Evolutionary conservation across 495 filamentous ascomycete genomes (phyloP), one percentile per base, ranked within the genome.

Genomic region (Aspergillus ellipticus): DNA sequence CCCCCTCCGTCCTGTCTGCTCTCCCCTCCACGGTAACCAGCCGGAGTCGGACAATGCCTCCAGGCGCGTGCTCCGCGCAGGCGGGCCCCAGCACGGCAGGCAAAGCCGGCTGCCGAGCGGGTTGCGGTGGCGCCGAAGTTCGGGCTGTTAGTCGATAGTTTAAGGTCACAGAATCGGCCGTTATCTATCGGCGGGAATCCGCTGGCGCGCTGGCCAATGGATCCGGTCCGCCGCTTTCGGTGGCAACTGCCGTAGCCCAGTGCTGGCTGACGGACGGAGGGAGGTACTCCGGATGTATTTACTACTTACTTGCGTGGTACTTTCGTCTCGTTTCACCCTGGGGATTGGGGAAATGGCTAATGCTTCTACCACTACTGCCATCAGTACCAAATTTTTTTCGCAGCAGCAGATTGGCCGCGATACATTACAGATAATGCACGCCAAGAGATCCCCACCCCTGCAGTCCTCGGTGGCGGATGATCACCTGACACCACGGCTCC

Each of bases 81-180:
- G 24, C 21, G 24, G 24, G 21, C 24, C 31, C 16, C 20, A 39
- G 10, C 29, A 22, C 31, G 33, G 50, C 16, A 51, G 16, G 15
- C 21, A 42, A 26, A 17, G 41, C 54, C 47, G 49, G 51, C 53
- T 28, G 60, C 59, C 55, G 61, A 54, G 55, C 62, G 60, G 53
- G 54, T 26, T 22, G 35, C 35, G 17, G 20, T 42, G 29, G 39
- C 42, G 72, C 72, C 72, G 72, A 75, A 70, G 41, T 69, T 73
- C 68, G 72, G 72, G 70, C 57, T 65, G 57, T 74, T 73, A 72
- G 65, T 68, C 68, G 66, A 73, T 73, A 56, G 39, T 58, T 72
- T 75, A 59, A 66, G 63, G 72, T 75, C 72, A 75, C 70, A 73
- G 64, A 61, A 58, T 70, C 53, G 62, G 37, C 20, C 56, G 39